These are phyloP conservation scores for Phytophthora meadii DNA, from an alignment of 352 stramenopile genomes.

Conservation along the genomic window DNA sequence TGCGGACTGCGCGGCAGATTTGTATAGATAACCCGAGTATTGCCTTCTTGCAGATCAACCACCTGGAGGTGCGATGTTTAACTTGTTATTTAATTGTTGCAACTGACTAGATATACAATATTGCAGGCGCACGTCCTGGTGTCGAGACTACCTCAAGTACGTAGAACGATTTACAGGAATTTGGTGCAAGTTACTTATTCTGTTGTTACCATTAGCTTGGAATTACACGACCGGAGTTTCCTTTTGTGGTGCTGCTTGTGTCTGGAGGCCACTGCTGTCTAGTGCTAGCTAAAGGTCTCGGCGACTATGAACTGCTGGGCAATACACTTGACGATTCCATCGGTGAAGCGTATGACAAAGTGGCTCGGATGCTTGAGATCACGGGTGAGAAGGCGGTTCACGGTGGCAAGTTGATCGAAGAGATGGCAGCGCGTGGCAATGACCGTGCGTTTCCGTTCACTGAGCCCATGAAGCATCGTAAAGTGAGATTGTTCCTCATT, in stretches of 20 bases:
- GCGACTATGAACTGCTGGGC: slow-evolving; percentile 93
- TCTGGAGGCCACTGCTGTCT: slow-evolving; percentile 99
- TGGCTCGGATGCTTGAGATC: slow-evolving; percentile 94
- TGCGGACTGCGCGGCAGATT: slow-evolving; percentile 81
- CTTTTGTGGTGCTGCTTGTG: slow-evolving; percentile 97
- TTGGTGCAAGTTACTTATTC: not conserved
- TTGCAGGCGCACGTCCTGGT: slow-evolving; percentile 95
- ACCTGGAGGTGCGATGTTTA: slow-evolving; percentile 88
- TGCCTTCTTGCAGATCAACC: slow-evolving; percentile 97
- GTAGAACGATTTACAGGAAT: not conserved
- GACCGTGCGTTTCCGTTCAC: slow-evolving; percentile 89
- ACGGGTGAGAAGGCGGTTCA: slow-evolving; percentile 65
- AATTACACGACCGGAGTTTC: slow-evolving; percentile 83
- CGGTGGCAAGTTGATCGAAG: slow-evolving; percentile 95
- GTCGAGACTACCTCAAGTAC: slow-evolving; percentile 85
- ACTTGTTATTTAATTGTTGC: too few relatives aligned
- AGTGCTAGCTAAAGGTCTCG: slow-evolving; percentile 93
- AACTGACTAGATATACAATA: not conserved
- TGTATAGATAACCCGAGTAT: slow-evolving; percentile 85
- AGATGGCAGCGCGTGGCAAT: slow-evolving; percentile 91
- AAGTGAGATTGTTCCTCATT: slow-evolving; percentile 34
- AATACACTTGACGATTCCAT: slow-evolving; percentile 98
- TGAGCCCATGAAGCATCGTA: slow-evolving; percentile 91
- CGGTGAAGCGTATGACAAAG: slow-evolving; percentile 99
- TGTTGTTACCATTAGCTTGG: slow-evolving; percentile 33